Evolutionary conservation across 495 filamentous ascomycete genomes (phyloP), one percentile per base, ranked within the genome.

Genomic region (Talaromyces borbonicus): DNA sequence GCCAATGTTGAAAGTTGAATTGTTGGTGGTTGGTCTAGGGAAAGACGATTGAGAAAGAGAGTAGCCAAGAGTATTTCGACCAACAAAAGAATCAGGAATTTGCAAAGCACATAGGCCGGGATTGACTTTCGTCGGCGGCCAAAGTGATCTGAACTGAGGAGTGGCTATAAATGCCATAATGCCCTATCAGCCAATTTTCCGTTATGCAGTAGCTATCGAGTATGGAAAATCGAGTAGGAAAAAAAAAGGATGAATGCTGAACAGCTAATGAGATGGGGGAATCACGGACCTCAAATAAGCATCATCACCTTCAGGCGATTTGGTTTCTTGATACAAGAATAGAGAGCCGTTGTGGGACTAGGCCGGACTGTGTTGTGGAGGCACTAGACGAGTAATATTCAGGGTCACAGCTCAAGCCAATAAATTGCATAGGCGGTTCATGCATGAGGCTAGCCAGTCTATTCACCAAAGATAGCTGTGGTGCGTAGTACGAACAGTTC

Each of bases 31-130:
- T 26, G 48, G 36, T 16, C 49, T 52, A n/a, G 55, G 45, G 30
- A 15, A 36, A 19, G 54, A 35, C 41, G 41, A 18, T 39, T 56
- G 62, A 45, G 54, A 56, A 48, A 60, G 58, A 31, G 62, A 55
- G 51, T 56, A 55, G 49, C 68, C 53, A 62, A 61, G 56, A 59
- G 54, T 56, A 43, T 64, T 54, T 50, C 66, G 60, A 58, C 54
- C 62, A 56, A 61, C 65, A 42, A 52, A 52, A 24, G 58, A 43
- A 58, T 66, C 60, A 55, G 61, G 61, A 51, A 71, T 52, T 65
- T 64, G 67, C 68, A 71, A 68, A 51, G 63, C 66, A 67, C 60
- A 56, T 54, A 49, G 30, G 22, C 25, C 5, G 26, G 6, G 20
- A 12, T 49, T 15, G 23, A 33, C 16, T 24, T 32, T 49, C 22